Conservation (phyloP, 306 rosid genomes). For the Vicia villosa region DNA sequence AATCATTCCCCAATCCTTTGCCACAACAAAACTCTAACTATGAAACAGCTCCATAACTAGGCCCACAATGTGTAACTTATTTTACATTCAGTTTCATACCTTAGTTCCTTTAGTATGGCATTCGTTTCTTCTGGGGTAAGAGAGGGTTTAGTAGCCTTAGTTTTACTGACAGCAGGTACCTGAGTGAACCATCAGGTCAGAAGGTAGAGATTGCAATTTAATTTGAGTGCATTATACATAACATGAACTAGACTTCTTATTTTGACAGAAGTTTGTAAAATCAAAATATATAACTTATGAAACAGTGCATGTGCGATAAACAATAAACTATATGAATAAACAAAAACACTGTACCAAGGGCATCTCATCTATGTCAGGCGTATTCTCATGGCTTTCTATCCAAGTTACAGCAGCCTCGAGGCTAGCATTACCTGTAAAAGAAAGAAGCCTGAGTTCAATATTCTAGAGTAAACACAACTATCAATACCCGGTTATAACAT, state of each 20-base stretch:
- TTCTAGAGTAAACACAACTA: constrained; percentile 12
- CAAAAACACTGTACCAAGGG: constrained; percentile 62
- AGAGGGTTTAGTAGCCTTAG: constrained; percentile 80
- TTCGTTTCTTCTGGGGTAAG: constrained; percentile 86
- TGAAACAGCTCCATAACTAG: constrained; percentile 1
- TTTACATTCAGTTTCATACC: constrained; percentile 51
- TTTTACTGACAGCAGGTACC: constrained; percentile 73
- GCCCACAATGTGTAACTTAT: constrained; percentile 3
- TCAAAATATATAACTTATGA: constrained; percentile 18
- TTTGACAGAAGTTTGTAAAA: constrained; percentile 1
- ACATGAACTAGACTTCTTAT: constrained; percentile 20
- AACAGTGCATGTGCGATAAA: constrained; percentile 8
- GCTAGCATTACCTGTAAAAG: constrained; percentile 70
- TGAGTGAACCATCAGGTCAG: constrained; percentile 41
- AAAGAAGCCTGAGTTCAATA: constrained; percentile 37
- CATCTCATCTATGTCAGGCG: constrained; percentile 80
- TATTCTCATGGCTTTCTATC: constrained; percentile 92
- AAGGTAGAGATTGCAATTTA: constrained; percentile 36
- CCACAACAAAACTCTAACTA: constrained; percentile 26
- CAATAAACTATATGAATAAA: constrained; percentile 18
- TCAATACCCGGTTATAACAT: constrained; percentile 18
- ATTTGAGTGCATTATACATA: constrained; percentile 11
- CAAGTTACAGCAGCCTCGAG: constrained; percentile 90
- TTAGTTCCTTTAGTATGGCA: constrained; percentile 87
- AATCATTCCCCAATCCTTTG: no score